phyloP scores from a whole-genome alignment of 2,329 filamentous ascomycete species.

The Nemania serpens region DNA sequence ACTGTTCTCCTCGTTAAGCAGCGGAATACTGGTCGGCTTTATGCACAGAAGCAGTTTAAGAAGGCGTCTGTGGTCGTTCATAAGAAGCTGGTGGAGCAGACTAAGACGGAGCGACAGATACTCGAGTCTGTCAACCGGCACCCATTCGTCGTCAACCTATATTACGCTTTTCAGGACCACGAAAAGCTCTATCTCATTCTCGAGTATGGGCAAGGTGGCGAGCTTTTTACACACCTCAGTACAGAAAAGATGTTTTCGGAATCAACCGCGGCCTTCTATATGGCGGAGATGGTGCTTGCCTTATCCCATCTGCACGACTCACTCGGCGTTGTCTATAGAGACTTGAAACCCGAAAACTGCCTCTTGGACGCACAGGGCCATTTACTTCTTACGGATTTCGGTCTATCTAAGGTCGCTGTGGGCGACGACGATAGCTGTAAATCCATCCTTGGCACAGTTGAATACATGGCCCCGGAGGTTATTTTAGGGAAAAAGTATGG shows the following conservation, averaged over 20 bases:
- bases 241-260: conserved; percentile 96
- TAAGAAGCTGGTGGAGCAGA: conserved; percentile 95
- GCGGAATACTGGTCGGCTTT: conserved; percentile 81
- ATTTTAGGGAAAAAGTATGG: conserved; percentile 87
- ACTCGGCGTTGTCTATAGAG: conserved; percentile 92
- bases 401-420: conserved; percentile 90
- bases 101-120: conserved; percentile 93
- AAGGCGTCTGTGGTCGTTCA: conserved; percentile 95
- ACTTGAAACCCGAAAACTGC: conserved; percentile 97
- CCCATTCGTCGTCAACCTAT: conserved; percentile 97
- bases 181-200: conserved; percentile 97
- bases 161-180: conserved; percentile 97
- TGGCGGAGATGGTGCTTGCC: conserved; percentile 96
- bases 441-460: conserved; percentile 90
- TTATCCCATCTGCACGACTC: conserved; percentile 91
- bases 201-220: conserved; percentile 95
- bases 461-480: conserved; percentile 99
- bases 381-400: conserved; percentile 93
- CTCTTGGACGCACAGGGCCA: conserved; percentile 90
- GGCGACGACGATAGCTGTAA: conserved; percentile 74
- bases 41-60: conserved; percentile 97
- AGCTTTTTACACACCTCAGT: conserved; percentile 92
- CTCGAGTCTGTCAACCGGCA: conserved; percentile 95
- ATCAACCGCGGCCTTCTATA: conserved; percentile 90
- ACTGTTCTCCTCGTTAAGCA: conserved; percentile 95